phyloP scores from a whole-genome alignment of 768 basidiomycete genomes.

The Erythrobasidium yunnanense region DNA sequence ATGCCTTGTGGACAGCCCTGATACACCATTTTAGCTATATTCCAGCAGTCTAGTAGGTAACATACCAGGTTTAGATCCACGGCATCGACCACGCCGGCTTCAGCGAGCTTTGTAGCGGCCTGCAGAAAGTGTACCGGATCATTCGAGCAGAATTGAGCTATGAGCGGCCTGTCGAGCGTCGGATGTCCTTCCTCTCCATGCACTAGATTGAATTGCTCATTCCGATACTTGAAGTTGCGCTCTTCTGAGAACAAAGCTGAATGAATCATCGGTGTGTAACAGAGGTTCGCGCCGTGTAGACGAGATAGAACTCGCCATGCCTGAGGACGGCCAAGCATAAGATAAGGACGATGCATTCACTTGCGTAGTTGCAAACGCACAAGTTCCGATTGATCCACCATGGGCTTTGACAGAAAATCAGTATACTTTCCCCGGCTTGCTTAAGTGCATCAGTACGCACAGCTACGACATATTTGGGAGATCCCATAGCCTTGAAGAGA shows the following conservation, averaged over 20 bases:
- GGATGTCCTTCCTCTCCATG: slow-evolving; percentile 69
- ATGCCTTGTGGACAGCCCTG: slow-evolving; percentile 77
- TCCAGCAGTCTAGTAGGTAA: slow-evolving; percentile 36
- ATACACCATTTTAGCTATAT: slow-evolving; percentile 25
- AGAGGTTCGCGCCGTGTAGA: slow-evolving; percentile 70
- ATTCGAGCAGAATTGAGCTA: slow-evolving; percentile 69
- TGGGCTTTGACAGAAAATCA: slow-evolving; percentile 48
- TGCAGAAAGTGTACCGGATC: slow-evolving; percentile 64
- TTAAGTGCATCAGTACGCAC: background rate
- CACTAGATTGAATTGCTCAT: slow-evolving; percentile 57
- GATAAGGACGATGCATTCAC: background rate
- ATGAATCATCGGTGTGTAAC: slow-evolving; percentile 98
- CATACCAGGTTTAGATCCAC: slow-evolving; percentile 78
- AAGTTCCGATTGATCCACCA: slow-evolving; percentile 96
- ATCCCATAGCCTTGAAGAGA: slow-evolving; percentile 22
- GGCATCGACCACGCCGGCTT: slow-evolving; percentile 61
- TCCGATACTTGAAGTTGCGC: slow-evolving; percentile 50
- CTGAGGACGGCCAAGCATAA: slow-evolving; percentile 44
- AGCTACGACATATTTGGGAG: slow-evolving; percentile 20
- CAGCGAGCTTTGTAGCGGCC: slow-evolving; percentile 65
- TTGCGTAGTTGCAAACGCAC: slow-evolving; percentile 47
- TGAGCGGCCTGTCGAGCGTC: slow-evolving; percentile 35
- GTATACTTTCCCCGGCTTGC: background rate
- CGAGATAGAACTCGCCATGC: slow-evolving; percentile 80
- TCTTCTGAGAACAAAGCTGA: slow-evolving; percentile 64